Evolutionary conservation across 2,329 filamentous ascomycete genomes (phyloP).

Genomic region (Exserohilum turcica): DNA sequence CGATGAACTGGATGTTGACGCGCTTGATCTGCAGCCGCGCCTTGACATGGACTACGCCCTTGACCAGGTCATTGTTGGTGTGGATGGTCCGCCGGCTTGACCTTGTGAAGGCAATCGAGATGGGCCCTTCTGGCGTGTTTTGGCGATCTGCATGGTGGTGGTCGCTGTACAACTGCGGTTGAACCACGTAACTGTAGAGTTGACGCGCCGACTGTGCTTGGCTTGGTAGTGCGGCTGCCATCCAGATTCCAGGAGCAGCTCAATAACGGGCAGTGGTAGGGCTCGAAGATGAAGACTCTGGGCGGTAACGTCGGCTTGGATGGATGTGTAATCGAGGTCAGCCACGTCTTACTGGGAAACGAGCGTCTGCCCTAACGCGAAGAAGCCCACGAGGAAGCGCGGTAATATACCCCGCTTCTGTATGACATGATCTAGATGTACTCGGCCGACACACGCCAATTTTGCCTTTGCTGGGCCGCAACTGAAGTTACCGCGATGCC

Average conservation of each 20-base stretch:
- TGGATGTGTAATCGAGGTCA: neutral
- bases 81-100: slow-evolving; percentile 24
- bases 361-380: slow-evolving; percentile 1
- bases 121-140: slow-evolving; percentile 22
- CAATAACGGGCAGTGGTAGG: neutral
- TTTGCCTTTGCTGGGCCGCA: slow-evolving; percentile 5
- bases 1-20: slow-evolving; percentile 24
- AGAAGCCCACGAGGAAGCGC: neutral
- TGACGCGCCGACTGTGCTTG: slow-evolving; percentile 14
- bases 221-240: slow-evolving; percentile 10
- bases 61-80: slow-evolving; percentile 28
- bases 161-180: slow-evolving; percentile 25
- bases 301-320: neutral
- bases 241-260: neutral
- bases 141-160: slow-evolving; percentile 22
- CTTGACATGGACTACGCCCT: slow-evolving; percentile 26
- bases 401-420: slow-evolving; percentile 20
- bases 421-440: slow-evolving; percentile 3
- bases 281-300: neutral
- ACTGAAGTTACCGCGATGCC: neutral
- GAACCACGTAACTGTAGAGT: slow-evolving; percentile 23
- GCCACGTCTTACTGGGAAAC: neutral
- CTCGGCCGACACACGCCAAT: slow-evolving; percentile 16
- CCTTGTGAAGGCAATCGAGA: slow-evolving; percentile 23
- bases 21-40: slow-evolving; percentile 16